Base-by-base conservation (phyloP, 2,329 filamentous ascomycete genomes). In the Clonostachys rosea region DNA sequence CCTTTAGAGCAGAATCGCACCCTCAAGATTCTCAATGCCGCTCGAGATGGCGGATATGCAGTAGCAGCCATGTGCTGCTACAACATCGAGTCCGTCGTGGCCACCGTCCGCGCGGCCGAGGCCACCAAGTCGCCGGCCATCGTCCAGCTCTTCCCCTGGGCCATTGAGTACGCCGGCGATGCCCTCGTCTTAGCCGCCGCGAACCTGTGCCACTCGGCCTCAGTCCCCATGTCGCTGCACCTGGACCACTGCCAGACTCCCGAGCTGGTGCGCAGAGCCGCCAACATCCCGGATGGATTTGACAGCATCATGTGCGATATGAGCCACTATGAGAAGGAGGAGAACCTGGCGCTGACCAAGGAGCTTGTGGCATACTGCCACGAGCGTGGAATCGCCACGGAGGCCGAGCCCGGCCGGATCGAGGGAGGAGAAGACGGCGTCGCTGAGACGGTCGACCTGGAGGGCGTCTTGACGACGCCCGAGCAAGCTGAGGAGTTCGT, bases 261-360 rank as follows among this genome's bases (percentile, higher is more conserved):
- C 9, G 75, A 76, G 48, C 73, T 81, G n/a, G 81, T 86, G 46
- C 73, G 73, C 3, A 66, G 65, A 0, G 81, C 81, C 0, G 80
- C 80, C 0, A 70, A 76, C 49, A 66, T 71, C n/a, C 67, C 71
- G 3, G 67, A 81, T 34, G 72, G 71, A 0, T 88, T 89, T 53
- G 86, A 89, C 60, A 77, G 72, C 46, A 87, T 89, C 59, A 89
- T 89, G 85, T 79, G 89, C 0, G 86, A 89, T 63, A 89, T 89
- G 84, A 81, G 74, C 49, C 85, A 89, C 59, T 81, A 86, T 58
- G 83, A 86, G 54, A 83, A 81, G 54, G 82, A 76, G 46, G 84
- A 88, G 66, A 89, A 89, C 58, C 68, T 89, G 35, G 68, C 72
- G 2, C 71, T 76, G 59, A 87, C 83, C n/a, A 73, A 71, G 49